Evolutionary conservation across 306 rosid genomes (phyloP), one percentile per base, ranked within the genome.

Genomic region (Pueraria montana): DNA sequence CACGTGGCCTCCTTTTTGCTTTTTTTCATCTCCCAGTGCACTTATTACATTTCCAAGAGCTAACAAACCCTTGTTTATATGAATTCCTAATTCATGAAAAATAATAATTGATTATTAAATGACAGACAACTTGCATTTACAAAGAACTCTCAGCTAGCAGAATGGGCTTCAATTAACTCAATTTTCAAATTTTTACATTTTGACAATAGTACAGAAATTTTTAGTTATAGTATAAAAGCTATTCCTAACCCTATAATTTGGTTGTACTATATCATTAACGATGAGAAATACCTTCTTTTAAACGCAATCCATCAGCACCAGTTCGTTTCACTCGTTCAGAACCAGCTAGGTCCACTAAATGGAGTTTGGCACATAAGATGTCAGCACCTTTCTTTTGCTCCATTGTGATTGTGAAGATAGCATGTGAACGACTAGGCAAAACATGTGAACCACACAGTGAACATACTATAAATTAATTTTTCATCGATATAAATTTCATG

Each of bases 11-110:
- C 99, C 99, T 89, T 88, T 96, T 74, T 97, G 88, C 87, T 90
- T 96, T 84, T 90, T 96, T 80, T 94, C 99, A 87, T 96, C 99
- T 76, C 99, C 98, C 87, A 96, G 59, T 40, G 99, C 99, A 84
- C 98, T 96, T 74, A 96, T 96, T 77, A 94, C 98, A 65, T 96
- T 96, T 63, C 97, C 99, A 55, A 96, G 97, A 74, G 99, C 97
- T 74, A 96, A 70, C 59, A 96, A 87, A 46, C 99, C 98, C 78
- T 94, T 96, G 80, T 96, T 96, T 83, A 96, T 96, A 87, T 96
- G 99, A 90, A 96, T 91, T 26, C 98, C 98, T 96, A 64, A 85
- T 78, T 46, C 74, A 87, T 30, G 53, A 82, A n/a, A 13, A 80
- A 52, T 43, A 62, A 52, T 1, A 84, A 34, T 58, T 46, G 5